Percentiles rank a stretch among this genome's conserved stretches.
These are phyloP conservation scores for Tardiomyces depauwii DNA, from an alignment of 1,139 yeast genomes.

Conservation along the genomic window DNA sequence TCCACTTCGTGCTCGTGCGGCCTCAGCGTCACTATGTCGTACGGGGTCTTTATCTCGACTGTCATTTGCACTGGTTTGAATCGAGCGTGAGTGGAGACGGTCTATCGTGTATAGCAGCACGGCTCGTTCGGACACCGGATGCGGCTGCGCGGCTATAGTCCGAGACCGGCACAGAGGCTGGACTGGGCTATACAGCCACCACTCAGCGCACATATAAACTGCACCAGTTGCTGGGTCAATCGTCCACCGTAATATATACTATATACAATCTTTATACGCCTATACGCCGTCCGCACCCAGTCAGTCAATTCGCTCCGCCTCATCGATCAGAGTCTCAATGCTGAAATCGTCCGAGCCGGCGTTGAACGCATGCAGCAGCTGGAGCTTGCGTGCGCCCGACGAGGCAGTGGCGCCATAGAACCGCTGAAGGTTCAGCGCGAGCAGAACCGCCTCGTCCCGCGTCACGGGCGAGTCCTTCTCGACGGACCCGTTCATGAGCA, in stretches of 20 bases:
- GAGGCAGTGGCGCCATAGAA: conserved; percentile 66
- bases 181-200: too few relatives aligned
- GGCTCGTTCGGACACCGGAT: too few relatives aligned
- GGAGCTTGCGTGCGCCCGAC: conserved; percentile 34
- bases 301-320: conserved; percentile 60
- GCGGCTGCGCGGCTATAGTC: too few relatives aligned
- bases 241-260: not conserved
- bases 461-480: conserved; percentile 59
- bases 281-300: conserved; percentile 1
- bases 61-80: too few relatives aligned
- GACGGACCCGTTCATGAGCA: conserved; percentile 79
- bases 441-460: conserved; percentile 63
- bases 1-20: not conserved
- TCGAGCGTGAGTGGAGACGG: too few relatives aligned
- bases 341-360: conserved; percentile 52
- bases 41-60: not conserved
- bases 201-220: too few relatives aligned
- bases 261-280: not conserved
- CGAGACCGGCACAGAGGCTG: too few relatives aligned
- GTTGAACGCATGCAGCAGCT: conserved; percentile 57
- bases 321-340: conserved; percentile 54
- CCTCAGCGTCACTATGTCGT: not conserved
- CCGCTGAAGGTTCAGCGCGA: conserved; percentile 72
- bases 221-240: too few relatives aligned
- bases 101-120: too few relatives aligned